A percentile compares a stretch with the other conserved stretches of the same genome.
Conservation (phyloP, 2,329 filamentous ascomycete genomes). For the Botrytis pseudocinerea region DNA sequence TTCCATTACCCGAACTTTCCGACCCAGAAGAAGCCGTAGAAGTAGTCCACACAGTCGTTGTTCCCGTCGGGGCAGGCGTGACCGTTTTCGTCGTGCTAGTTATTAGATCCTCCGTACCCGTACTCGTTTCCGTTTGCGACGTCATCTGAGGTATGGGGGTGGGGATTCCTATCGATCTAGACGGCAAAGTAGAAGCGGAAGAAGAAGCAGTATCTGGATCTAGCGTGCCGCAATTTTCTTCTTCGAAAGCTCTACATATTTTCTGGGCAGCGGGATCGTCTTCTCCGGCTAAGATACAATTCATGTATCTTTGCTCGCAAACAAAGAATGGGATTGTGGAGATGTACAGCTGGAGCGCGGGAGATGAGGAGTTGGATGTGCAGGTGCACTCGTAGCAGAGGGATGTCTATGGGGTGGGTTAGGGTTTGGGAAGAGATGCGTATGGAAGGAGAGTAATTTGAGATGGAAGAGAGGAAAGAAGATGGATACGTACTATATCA, state of each 20-base stretch:
- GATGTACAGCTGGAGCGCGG: conserved; percentile 56
- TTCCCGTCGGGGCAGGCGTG: background rate
- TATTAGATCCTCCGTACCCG: background rate
- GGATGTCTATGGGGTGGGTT: conserved; percentile 43
- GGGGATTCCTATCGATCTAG: background rate
- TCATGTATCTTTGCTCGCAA: conserved; percentile 53
- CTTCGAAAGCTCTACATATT: conserved; percentile 47
- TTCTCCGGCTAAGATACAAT: conserved; percentile 49
- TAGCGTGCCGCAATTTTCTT: conserved; percentile 52
- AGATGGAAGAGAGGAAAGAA: background rate
- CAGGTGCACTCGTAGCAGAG: conserved; percentile 60
- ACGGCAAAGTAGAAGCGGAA: background rate
- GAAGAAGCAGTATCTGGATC: conserved; percentile 24
- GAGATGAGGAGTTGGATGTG: conserved; percentile 50
- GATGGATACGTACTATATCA: conserved; percentile 50
- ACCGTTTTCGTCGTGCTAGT: conserved; percentile 7
- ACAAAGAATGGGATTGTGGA: conserved; percentile 61
- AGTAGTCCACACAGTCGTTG: conserved; percentile 11
- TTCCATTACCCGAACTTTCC: background rate
- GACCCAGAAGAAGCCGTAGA: background rate
- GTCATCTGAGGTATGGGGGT: background rate
- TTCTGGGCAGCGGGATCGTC: conserved; percentile 48
- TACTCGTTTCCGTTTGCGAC: background rate
- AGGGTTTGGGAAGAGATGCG: background rate
- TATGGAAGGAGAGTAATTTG: background rate